Percentiles rank a stretch among this genome's conserved stretches.
Conservation (phyloP, 331 rosid genomes). For the Cydonia oblonga region DNA sequence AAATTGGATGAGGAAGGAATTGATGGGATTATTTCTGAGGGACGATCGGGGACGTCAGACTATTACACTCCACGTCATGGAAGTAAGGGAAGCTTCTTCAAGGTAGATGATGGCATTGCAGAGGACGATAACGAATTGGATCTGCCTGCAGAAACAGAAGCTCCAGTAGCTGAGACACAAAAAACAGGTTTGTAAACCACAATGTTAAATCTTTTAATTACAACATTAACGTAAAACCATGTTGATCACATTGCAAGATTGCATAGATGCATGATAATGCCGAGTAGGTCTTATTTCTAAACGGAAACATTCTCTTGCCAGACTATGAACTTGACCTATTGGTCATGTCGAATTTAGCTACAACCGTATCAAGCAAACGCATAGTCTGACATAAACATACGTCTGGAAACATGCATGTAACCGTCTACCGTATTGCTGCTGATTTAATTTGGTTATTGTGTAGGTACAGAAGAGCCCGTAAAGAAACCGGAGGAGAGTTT, state of each 20-base stretch:
- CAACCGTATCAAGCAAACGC: not conserved
- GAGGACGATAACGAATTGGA: not conserved
- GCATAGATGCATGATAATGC: not conserved
- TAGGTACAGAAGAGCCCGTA: conserved; percentile 8
- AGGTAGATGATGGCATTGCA: not conserved
- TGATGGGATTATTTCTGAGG: conserved; percentile 20
- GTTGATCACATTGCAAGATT: no score
- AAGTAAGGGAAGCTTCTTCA: not conserved
- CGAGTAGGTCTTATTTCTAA: not conserved
- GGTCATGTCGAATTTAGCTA: not conserved
- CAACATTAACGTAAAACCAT: not conserved
- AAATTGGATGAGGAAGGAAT: conserved; percentile 19
- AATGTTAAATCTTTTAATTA: not conserved
- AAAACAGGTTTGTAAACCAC: not conserved
- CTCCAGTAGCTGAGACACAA: not conserved
- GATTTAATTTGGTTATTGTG: not conserved
- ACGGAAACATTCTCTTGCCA: not conserved
- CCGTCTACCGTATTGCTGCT: not conserved
- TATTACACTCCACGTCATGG: conserved; percentile 22
- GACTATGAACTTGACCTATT: not conserved
- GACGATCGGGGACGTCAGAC: conserved; percentile 18
- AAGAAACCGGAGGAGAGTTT: conserved; percentile 5
- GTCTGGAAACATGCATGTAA: not conserved
- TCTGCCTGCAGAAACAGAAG: not conserved
- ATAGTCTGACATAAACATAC: not conserved